Conservation (phyloP, 805 yeast species). For the Barnettozyma sp. region DNA sequence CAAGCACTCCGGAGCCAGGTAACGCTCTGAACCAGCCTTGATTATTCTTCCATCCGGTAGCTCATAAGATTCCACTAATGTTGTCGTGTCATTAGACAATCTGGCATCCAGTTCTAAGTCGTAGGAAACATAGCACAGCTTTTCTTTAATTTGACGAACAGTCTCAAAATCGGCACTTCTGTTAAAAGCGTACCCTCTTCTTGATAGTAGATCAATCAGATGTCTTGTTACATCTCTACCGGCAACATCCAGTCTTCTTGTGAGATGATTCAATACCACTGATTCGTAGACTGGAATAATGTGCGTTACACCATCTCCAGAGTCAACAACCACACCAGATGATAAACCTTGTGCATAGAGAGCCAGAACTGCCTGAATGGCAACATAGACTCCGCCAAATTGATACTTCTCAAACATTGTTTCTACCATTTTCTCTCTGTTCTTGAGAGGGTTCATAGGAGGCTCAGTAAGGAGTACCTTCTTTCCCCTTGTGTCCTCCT, state of each 20-base stretch:
- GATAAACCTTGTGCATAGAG: slow-evolving; percentile 94
- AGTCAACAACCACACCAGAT: slow-evolving; percentile 96
- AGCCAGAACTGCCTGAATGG: slow-evolving; percentile 97
- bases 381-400: slow-evolving; percentile 90
- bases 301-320: slow-evolving; percentile 92
- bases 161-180: slow-evolving; percentile 99
- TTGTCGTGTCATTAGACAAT: slow-evolving; percentile 90
- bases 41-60: slow-evolving; percentile 95
- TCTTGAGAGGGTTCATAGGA: slow-evolving; percentile 90
- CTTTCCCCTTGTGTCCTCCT: slow-evolving; percentile 68
- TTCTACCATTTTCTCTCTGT: slow-evolving; percentile 86
- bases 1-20: slow-evolving; percentile 93
- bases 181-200: slow-evolving; percentile 97
- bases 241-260: slow-evolving; percentile 90
- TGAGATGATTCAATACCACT: slow-evolving; percentile 90
- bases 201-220: slow-evolving; percentile 79
- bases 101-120: slow-evolving; percentile 86
- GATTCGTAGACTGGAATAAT: slow-evolving; percentile 97
- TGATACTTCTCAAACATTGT: slow-evolving; percentile 88
- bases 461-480: slow-evolving; percentile 93
- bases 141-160: slow-evolving; percentile 95
- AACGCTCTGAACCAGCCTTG: slow-evolving; percentile 91
- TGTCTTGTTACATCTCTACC: slow-evolving; percentile 98
- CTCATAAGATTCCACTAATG: slow-evolving; percentile 84
- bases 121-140: slow-evolving; percentile 89